These are phyloP conservation scores for Blastobotrys serpentis DNA, from an alignment of 1,139 yeast genomes.

Conservation along the genomic window DNA sequence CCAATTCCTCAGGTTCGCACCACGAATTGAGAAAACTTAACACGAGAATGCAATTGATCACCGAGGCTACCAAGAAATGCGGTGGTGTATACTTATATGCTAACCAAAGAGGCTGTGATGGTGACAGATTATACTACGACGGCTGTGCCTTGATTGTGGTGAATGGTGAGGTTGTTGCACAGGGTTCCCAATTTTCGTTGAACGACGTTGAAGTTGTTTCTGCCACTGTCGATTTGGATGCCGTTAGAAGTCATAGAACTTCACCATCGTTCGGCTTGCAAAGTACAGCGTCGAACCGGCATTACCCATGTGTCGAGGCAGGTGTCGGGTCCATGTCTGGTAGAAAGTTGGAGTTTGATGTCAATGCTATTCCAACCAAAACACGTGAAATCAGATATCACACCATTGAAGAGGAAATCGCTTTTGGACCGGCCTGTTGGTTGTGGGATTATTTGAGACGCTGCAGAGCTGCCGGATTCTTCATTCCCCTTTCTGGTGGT, in stretches of 20 bases:
- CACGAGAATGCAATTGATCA: conserved; percentile 77
- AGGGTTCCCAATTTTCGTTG: conserved; percentile 85
- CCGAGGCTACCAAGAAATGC: conserved; percentile 90
- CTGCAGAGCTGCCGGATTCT: conserved; percentile 85
- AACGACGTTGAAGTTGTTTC: conserved; percentile 89
- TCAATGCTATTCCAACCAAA: conserved; percentile 60
- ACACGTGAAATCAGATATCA: conserved; percentile 57
- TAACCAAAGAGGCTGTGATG: conserved; percentile 97
- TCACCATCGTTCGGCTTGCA: conserved; percentile 77
- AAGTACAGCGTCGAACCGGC: conserved; percentile 45
- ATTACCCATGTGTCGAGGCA: conserved; percentile 55
- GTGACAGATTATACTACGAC: conserved; percentile 93
- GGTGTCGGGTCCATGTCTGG: conserved; percentile 21
- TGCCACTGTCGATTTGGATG: conserved; percentile 92
- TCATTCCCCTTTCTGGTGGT: conserved; percentile 93
- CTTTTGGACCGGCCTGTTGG: conserved; percentile 99
- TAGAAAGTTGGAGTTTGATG: conserved; percentile 53
- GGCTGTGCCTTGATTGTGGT: conserved; percentile 95
- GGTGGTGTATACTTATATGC: conserved; percentile 95
- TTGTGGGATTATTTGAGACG: conserved; percentile 95
- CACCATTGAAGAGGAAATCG: conserved; percentile 91
- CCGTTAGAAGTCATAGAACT: conserved; percentile 76
- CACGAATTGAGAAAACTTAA: conserved; percentile 90
- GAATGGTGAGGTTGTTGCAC: conserved; percentile 88
- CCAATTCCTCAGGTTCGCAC: conserved; percentile 95